These are phyloP conservation scores for Neurospora hispaniola DNA, from an alignment of 495 filamentous ascomycete genomes.

Conservation along the genomic window DNA sequence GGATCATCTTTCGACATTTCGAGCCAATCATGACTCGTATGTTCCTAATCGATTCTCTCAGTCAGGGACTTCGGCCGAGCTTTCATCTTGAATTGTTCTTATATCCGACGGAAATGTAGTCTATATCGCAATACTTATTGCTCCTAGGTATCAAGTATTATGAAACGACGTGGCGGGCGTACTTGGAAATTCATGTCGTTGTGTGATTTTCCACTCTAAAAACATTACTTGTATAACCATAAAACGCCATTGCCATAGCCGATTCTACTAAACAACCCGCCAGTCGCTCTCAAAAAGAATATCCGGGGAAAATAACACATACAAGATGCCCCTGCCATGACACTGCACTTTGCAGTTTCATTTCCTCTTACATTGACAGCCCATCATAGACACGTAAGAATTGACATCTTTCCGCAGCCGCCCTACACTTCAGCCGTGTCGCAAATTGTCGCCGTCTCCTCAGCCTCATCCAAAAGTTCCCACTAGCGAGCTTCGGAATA, in stretches of 20 bases:
- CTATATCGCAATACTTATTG: background rate
- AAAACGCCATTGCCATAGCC: background rate
- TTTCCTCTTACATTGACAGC: background rate
- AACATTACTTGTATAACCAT: background rate
- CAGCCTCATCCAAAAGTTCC: background rate
- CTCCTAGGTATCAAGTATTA: too few species aligned
- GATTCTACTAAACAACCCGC: background rate
- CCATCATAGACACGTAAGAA: background rate
- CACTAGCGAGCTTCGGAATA: constrained; percentile 65
- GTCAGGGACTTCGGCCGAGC: background rate
- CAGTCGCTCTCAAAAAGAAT: background rate
- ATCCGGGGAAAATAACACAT: background rate
- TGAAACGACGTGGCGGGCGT: background rate
- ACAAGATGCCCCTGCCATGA: background rate
- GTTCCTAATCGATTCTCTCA: background rate
- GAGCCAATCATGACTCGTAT: background rate
- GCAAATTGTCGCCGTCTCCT: background rate
- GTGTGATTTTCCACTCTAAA: background rate
- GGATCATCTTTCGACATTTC: background rate
- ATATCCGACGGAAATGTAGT: background rate
- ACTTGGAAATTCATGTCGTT: background rate
- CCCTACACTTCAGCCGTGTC: background rate
- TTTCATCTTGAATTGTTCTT: background rate
- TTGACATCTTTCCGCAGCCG: background rate
- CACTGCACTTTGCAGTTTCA: background rate